Evolutionary conservation across 768 basidiomycete species (phyloP), one percentile per base, ranked within the genome.

Genomic region (Lactarius pseudohatsudake): DNA sequence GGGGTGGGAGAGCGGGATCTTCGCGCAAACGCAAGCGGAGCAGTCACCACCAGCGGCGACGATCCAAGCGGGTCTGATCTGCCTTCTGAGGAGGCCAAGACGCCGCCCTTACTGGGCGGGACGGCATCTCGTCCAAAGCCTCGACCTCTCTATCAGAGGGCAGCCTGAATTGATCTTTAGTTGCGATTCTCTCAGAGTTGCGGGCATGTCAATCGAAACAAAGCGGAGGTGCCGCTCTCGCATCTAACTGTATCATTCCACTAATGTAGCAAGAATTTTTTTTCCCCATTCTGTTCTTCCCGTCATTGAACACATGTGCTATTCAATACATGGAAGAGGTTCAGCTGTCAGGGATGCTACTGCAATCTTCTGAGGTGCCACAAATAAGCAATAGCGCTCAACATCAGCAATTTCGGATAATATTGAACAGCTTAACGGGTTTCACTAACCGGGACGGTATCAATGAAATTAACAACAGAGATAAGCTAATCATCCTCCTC

Each of bases 401-500:
- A 50, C 47, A 7, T 22, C 45, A 20, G 45, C n/a, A 47, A n/a
- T 13, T 13, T 22, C 20, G 50, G 22, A 53, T 26, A 26, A 53
- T 26, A 26, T 53, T 4, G 50, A 53, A 26, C 50, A 11, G 22
- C 32, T 20, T 22, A 34, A 20, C 8, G 30, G 9, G 56, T 10
- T 34, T 20, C 18, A 57, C 18, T 20, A 36, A 34, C 9, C 0
- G 2, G 47, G 9, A 36, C 34, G 3, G 47, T 56, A 34, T 57
- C 28, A 45, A 56, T 36, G 43, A 50, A 8, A 22, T 36, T 57
- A 61, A 41, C 55, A 57, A 61, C 26, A 15, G n/a, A 15, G n/a
- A 15, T 53, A 26, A 56, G 61, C 50, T 69, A 75, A 61, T 75
- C 77, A 26, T 80, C 78, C 41, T 74, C 75, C 66, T 72, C 76